A percentile compares a stretch with the other conserved stretches of the same genome.
Evolutionary conservation across 352 stramenopile genomes (phyloP).

Genomic region (Phytophthora ramorum): DNA sequence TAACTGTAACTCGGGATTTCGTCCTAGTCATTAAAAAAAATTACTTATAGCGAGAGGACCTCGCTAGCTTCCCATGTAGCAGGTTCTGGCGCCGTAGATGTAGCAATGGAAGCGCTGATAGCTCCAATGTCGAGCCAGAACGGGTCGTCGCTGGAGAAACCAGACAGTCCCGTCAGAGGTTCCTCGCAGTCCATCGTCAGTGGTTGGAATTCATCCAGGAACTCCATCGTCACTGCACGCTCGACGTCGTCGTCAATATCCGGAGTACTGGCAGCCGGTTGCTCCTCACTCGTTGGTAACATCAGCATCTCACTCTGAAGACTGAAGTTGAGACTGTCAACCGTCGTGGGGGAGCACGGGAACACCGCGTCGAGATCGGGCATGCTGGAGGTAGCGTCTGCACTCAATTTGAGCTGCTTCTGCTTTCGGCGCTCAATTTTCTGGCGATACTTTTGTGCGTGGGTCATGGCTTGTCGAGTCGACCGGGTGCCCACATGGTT

Average conservation of each 20-base stretch:
- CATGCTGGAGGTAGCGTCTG: constrained; percentile 1
- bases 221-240: constrained; percentile 32
- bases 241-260: constrained; percentile 21
- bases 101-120: constrained; percentile 28
- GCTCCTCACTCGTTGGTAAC: not conserved
- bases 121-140: constrained; percentile 29
- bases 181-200: constrained; percentile 32
- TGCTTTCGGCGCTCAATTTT: constrained; percentile 41
- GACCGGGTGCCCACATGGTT: constrained; percentile 41
- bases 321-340: constrained; percentile 16
- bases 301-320: constrained; percentile 2
- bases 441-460: constrained; percentile 52
- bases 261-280: not conserved
- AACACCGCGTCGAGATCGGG: constrained; percentile 16
- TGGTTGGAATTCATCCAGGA: constrained; percentile 41
- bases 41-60: constrained; percentile 24
- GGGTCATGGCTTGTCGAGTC: constrained; percentile 50
- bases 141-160: constrained; percentile 26
- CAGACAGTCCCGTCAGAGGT: constrained; percentile 9
- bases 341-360: constrained; percentile 19
- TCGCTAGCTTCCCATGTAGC: constrained; percentile 23
- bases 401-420: constrained; percentile 28
- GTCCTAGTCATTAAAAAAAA: constrained; percentile 24
- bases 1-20: constrained; percentile 25
- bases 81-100: constrained; percentile 13